phyloP scores from a whole-genome alignment of 2,329 filamentous ascomycete species.

The Grosmannia clavigera region DNA sequence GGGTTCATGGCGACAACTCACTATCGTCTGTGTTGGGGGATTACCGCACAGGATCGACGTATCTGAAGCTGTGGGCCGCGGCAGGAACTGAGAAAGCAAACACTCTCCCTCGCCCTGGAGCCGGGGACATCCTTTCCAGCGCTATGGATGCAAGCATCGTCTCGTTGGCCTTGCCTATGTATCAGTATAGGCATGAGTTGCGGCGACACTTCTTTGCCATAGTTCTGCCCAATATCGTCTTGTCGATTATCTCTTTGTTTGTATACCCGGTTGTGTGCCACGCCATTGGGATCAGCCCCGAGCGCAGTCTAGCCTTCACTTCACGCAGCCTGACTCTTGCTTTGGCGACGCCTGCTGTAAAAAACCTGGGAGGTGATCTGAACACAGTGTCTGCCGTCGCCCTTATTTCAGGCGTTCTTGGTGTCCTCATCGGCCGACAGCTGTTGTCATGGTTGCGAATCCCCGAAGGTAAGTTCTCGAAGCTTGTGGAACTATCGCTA shows the following conservation, averaged over 20 bases:
- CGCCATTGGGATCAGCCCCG: constrained; percentile 39
- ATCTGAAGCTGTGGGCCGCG: constrained; percentile 35
- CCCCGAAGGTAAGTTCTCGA: constrained; percentile 31
- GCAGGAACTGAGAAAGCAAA: background rate
- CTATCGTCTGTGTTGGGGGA: constrained; percentile 28
- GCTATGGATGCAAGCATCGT: constrained; percentile 47
- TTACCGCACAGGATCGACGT: constrained; percentile 41
- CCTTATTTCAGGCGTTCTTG: constrained; percentile 47
- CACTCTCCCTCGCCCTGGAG: constrained; percentile 29
- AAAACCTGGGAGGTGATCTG: constrained; percentile 43
- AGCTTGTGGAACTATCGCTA: background rate
- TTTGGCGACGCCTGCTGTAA: constrained; percentile 42
- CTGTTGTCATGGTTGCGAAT: constrained; percentile 37
- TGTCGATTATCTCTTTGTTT: constrained; percentile 42
- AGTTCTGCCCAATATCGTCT: constrained; percentile 35
- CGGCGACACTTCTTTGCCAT: constrained; percentile 40
- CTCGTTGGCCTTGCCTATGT: constrained; percentile 48
- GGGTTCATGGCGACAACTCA: constrained; percentile 24
- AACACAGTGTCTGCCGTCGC: constrained; percentile 44
- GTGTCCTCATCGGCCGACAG: constrained; percentile 39
- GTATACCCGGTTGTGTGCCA: constrained; percentile 43
- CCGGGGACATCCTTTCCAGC: constrained; percentile 42
- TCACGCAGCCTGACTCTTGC: constrained; percentile 46
- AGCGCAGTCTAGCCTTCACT: constrained; percentile 41
- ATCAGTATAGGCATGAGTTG: constrained; percentile 44